Conservation (phyloP, 495 filamentous ascomycete species). For the Penicillium coprophilum region DNA sequence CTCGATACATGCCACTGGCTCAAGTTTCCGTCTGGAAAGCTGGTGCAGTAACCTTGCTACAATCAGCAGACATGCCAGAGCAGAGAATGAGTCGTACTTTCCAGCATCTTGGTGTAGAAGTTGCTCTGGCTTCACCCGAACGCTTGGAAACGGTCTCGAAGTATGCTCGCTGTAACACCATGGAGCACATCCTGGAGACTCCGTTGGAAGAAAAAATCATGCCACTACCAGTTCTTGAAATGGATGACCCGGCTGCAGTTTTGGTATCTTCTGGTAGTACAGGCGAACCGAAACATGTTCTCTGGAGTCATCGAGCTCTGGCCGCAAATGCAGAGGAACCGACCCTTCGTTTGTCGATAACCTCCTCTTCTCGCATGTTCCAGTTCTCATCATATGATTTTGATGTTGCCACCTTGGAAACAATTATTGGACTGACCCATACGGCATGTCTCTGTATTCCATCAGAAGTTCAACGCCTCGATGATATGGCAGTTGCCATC, state of each 20-base stretch:
- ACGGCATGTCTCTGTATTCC: background rate
- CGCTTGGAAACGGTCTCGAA: background rate
- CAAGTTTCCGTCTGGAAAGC: background rate
- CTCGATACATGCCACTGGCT: too few relatives aligned
- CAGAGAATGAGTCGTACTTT: background rate
- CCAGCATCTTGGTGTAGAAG: background rate
- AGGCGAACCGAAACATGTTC: background rate
- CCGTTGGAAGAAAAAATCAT: background rate
- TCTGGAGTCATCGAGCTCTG: background rate
- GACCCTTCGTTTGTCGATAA: background rate
- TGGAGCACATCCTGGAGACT: background rate
- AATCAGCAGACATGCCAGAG: background rate
- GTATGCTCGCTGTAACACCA: background rate
- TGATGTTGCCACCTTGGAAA: background rate
- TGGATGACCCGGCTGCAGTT: background rate
- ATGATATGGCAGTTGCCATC: background rate
- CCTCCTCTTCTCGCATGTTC: background rate
- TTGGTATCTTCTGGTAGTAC: background rate
- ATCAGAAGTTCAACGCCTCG: background rate
- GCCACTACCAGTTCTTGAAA: too few relatives aligned
- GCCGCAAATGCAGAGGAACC: background rate
- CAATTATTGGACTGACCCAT: background rate
- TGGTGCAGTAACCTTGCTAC: background rate
- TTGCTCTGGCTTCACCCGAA: background rate
- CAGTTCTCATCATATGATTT: constrained; percentile 1